phyloP scores from a whole-genome alignment of 768 basidiomycete species.

The Boletus rubropictus region DNA sequence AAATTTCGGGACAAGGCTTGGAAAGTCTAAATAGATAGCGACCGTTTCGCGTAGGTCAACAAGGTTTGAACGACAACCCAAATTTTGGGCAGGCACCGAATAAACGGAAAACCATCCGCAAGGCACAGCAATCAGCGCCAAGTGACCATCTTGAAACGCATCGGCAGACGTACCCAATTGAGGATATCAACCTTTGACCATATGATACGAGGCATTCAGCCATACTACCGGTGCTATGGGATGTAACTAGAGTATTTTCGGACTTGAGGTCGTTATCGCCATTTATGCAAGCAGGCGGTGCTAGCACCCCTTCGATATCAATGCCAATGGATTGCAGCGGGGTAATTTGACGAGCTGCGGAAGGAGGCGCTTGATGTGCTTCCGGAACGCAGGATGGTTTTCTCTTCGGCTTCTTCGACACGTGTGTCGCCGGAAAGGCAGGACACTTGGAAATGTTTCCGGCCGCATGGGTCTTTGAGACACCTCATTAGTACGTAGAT shows the following conservation, averaged over 20 bases:
- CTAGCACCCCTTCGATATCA: conserved; percentile 10
- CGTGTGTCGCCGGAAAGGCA: conserved; percentile 12
- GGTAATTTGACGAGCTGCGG: conserved; percentile 7
- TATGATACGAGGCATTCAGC: conserved; percentile 47
- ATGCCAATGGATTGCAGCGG: conserved; percentile 13
- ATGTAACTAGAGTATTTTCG: conserved; percentile 13
- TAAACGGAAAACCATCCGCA: conserved; percentile 9
- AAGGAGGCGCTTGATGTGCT: conserved; percentile 5
- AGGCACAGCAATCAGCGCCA: conserved; percentile 27
- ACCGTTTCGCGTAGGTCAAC: conserved; percentile 8
- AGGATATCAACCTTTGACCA: conserved; percentile 40
- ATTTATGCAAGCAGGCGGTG: conserved; percentile 19
- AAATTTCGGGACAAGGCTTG: conserved; percentile 18
- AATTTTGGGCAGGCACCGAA: conserved; percentile 18
- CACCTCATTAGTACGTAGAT: conserved; percentile 16
- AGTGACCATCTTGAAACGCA: conserved; percentile 16
- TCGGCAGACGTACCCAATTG: conserved; percentile 40
- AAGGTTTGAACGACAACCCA: conserved; percentile 20
- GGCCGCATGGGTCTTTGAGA: conserved; percentile 15
- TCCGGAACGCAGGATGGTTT: conserved; percentile 12
- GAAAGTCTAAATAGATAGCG: conserved; percentile 26
- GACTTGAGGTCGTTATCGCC: conserved; percentile 28
- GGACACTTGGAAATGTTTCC: conserved; percentile 18
- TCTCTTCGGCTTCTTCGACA: conserved; percentile 17
- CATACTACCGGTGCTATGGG: conserved; percentile 30